These are phyloP conservation scores for Cardamine occulta DNA, from an alignment of 345 rosid genomes.

Conservation along the genomic window DNA sequence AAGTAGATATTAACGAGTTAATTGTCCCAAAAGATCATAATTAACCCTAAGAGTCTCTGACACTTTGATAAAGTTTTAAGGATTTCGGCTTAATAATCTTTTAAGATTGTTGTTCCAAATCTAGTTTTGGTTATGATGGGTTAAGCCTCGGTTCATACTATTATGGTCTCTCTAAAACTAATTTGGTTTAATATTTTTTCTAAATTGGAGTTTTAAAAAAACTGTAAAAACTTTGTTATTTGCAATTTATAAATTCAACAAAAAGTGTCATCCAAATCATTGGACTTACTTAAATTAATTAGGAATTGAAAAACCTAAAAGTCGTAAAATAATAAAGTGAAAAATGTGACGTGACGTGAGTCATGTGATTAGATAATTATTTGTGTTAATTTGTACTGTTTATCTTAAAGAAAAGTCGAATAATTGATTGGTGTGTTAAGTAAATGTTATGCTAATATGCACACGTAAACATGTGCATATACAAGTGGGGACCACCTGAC, in stretches of 20 bases:
- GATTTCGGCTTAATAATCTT: background rate
- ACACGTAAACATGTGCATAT: conserved; percentile 43
- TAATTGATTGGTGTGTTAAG: background rate
- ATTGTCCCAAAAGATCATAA: background rate
- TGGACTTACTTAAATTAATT: background rate
- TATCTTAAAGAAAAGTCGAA: background rate
- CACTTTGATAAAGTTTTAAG: background rate
- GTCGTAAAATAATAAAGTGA: background rate
- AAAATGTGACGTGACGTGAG: background rate
- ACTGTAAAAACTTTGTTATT: background rate
- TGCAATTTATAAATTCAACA: background rate
- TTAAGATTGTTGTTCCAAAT: background rate
- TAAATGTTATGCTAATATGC: conserved; percentile 19
- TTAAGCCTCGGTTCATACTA: background rate
- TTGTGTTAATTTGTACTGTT: background rate
- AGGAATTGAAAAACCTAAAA: background rate
- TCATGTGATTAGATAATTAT: conserved; percentile 12
- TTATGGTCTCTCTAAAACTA: background rate
- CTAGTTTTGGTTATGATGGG: background rate
- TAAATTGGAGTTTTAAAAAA: background rate
- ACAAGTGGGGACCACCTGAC: conserved; percentile 46
- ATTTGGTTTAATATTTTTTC: background rate
- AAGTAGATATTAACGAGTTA: background rate
- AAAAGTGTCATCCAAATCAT: background rate
- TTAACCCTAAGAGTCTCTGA: no score